phyloP scores from a whole-genome alignment of 1,284 basidiomycete species.

The Caloboletus inedulis region DNA sequence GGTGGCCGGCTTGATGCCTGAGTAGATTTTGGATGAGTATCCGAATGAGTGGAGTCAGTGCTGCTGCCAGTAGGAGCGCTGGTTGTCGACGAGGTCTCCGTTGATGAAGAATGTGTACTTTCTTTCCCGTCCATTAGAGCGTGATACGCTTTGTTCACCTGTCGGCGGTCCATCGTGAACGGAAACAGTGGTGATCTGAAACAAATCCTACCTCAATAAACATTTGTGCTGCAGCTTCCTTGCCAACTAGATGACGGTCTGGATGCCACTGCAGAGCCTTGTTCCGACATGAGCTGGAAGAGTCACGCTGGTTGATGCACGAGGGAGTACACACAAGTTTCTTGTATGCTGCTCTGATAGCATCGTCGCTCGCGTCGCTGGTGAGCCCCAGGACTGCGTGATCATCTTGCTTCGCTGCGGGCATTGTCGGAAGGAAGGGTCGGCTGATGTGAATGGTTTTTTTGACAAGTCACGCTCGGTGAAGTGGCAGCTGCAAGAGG shows the following conservation, averaged over 20 bases:
- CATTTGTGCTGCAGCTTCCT: constrained; percentile 34
- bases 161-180: background rate
- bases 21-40: constrained; percentile 22
- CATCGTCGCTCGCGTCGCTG: constrained; percentile 32
- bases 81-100: constrained; percentile 29
- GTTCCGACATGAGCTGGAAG: constrained; percentile 8
- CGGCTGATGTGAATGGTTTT: constrained; percentile 7
- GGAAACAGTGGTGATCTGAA: constrained; percentile 21
- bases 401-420: constrained; percentile 24
- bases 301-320: background rate
- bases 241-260: constrained; percentile 52
- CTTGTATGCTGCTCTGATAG: constrained; percentile 34
- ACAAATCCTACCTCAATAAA: constrained; percentile 29
- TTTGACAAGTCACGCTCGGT: constrained; percentile 6
- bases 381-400: constrained; percentile 31
- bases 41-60: constrained; percentile 22
- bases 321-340: constrained; percentile 27
- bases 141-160: constrained; percentile 43
- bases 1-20: constrained; percentile 31
- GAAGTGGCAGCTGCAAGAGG: constrained; percentile 7
- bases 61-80: constrained; percentile 18
- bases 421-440: constrained; percentile 27
- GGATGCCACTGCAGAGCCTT: constrained; percentile 37
- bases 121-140: constrained; percentile 77
- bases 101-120: constrained; percentile 37